These are phyloP conservation scores for Umbelopsis sp. DNA, from an alignment of 192 early-diverging fungal genomes.

Conservation along the genomic window DNA sequence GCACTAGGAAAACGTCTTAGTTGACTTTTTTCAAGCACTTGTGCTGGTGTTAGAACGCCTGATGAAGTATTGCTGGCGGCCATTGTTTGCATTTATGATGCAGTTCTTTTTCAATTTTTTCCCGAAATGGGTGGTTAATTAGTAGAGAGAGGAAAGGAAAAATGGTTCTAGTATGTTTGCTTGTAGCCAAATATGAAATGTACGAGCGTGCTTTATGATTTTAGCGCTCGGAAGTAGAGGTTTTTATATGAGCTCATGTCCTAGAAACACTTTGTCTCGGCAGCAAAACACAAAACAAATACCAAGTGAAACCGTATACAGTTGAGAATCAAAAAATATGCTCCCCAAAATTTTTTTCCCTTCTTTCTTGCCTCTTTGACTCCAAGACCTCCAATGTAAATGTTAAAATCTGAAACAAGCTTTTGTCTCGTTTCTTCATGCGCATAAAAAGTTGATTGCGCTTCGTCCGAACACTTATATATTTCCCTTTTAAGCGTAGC, in stretches of 20 bases:
- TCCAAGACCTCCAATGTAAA: neutral
- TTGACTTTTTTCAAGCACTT: conserved; percentile 4
- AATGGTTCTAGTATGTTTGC: neutral
- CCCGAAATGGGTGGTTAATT: neutral
- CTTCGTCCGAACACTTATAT: neutral
- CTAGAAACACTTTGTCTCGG: too few relatives aligned
- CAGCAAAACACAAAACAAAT: too few relatives aligned
- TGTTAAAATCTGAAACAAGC: conserved; percentile 13
- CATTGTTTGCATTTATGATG: neutral
- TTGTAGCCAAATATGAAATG: conserved; percentile 11
- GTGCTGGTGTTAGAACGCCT: neutral
- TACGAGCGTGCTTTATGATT: neutral
- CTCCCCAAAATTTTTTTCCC: too few relatives aligned
- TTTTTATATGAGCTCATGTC: neutral
- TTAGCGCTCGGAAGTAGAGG: neutral
- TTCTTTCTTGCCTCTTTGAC: too few relatives aligned
- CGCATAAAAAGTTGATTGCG: too few relatives aligned
- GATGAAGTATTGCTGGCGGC: conserved; percentile 2
- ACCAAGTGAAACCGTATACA: too few relatives aligned
- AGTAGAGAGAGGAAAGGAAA: neutral
- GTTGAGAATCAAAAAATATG: too few relatives aligned
- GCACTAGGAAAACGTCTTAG: neutral
- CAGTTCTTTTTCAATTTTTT: too few relatives aligned
- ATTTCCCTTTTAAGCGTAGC: too few relatives aligned
- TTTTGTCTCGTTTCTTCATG: neutral